Base-by-base conservation (phyloP, 2,329 filamentous ascomycete genomes). In the Alternaria sp. region DNA sequence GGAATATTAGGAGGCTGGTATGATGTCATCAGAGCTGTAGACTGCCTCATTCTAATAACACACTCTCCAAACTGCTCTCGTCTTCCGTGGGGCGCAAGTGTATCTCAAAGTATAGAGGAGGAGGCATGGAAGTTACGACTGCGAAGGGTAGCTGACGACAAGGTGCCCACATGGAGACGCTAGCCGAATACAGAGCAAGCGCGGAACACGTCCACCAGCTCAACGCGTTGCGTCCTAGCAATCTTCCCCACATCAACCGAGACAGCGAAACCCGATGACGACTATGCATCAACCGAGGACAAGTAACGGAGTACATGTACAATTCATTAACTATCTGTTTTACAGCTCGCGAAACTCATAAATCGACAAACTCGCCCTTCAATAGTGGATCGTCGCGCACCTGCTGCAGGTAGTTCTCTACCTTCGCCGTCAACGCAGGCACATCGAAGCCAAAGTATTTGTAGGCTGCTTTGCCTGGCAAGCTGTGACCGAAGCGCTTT, bases 401-500 rank as follows among this genome's bases (percentile, higher is more conserved):
- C 53, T 76, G 74, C 38, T 79, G 70, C 22, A 82, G 60, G 30
- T 81, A 78, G 3, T 58, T 66, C 49, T 68, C 67, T 1, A 82
- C 73, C 69, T 81, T 82, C 11, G 62, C 64, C 6, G 84, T 81
- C 63, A 85, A 85, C 8, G 53, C 52, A 18, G 52, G 53, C 5
- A 60, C 53, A 41, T 60, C 53, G 9, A 60, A 87, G 1, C 86
- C 84, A 69, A 88, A 88, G 55, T 83, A 83, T 65, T 83, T 81
- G 69, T 88, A 87, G 2, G 84, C 84, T 11, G 81, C 81, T 63
- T 83, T 82, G 0, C 85, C 84, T 0, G 86, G 86, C 45, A 88
- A 70, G 16, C 81, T 85, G 68, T 88, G 85, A 0, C 86, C 86
- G 64, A 88, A 89, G 0, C 79, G 77, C 45, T 80, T 80, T 81